Evolutionary conservation across 78 protist genomes (phyloP).

Genomic region (Emiliania huxleyi): DNA sequence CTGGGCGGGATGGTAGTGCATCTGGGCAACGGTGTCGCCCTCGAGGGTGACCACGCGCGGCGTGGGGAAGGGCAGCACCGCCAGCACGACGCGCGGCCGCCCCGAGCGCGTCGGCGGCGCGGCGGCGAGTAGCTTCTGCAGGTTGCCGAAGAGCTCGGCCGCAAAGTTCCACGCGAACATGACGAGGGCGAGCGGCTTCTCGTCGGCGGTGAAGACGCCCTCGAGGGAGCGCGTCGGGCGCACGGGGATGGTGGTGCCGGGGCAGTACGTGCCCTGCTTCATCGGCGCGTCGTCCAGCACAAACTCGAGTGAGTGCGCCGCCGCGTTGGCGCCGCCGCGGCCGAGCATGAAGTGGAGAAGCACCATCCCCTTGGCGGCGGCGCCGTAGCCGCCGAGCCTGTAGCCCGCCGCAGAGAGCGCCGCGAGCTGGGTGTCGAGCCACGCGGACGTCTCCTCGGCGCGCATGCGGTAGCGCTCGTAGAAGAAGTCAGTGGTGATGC

Average conservation of each 20-base stretch:
- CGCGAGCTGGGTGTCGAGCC: slow-evolving; percentile 15
- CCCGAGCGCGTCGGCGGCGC: no score
- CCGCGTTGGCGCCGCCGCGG: no score
- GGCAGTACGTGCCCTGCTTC: not conserved
- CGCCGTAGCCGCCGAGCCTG: not conserved
- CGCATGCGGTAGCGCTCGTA: not conserved
- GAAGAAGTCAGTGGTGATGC: not conserved
- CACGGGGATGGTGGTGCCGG: not conserved
- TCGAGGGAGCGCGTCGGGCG: not conserved
- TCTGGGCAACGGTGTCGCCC: no score
- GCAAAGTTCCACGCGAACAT: not conserved
- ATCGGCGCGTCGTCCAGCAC: slow-evolving; percentile 24
- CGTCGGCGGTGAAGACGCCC: not conserved
- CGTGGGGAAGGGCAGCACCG: no score
- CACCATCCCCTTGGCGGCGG: slow-evolving; percentile 14
- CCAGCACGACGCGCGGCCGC: no score
- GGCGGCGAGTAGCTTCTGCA: no score
- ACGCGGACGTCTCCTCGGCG: not conserved
- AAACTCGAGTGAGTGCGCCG: no score
- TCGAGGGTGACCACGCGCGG: no score
- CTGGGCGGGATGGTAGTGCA: no score
- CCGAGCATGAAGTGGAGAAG: no score
- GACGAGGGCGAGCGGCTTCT: not conserved
- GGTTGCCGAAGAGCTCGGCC: not conserved
- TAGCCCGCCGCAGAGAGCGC: not conserved